These are phyloP conservation scores for Omphalotus olearius DNA, from an alignment of 1,284 basidiomycete species.

Conservation along the genomic window DNA sequence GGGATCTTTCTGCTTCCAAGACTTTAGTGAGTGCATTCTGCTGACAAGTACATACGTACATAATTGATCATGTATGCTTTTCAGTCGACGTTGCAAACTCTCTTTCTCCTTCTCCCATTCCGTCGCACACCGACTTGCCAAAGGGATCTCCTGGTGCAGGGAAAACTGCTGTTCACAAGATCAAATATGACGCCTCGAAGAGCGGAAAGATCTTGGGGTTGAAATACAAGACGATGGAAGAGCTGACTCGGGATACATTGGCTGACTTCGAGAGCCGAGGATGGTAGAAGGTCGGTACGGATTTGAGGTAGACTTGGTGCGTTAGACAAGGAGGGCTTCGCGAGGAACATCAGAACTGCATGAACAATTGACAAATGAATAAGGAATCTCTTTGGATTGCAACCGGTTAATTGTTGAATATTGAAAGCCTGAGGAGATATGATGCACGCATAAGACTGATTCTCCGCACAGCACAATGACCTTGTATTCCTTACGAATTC, in stretches of 20 bases:
- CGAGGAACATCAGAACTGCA: too few species aligned
- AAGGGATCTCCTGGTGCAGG: slow-evolving; percentile 27
- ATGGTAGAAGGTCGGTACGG: slow-evolving; percentile 23
- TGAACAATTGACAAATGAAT: too few species aligned
- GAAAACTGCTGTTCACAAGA: slow-evolving; percentile 20
- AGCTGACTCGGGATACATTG: slow-evolving; percentile 37
- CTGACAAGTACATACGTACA: background rate
- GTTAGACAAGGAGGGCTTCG: too few species aligned
- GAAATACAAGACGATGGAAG: slow-evolving; percentile 36
- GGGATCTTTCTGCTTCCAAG: slow-evolving; percentile 26
- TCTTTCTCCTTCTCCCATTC: slow-evolving; percentile 22
- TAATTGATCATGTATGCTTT: slow-evolving; percentile 1
- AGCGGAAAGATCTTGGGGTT: slow-evolving; percentile 19
- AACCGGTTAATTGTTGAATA: too few species aligned
- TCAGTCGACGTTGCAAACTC: slow-evolving; percentile 29
- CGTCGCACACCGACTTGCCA: slow-evolving; percentile 21
- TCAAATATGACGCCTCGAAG: slow-evolving; percentile 35
- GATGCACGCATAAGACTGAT: too few species aligned
- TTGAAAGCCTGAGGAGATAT: too few species aligned
- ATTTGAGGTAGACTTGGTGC: too few species aligned
- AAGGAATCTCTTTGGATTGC: too few species aligned
- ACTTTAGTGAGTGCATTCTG: slow-evolving; percentile 23
- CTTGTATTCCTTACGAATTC: too few species aligned
- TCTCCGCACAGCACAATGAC: too few species aligned
- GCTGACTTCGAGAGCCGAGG: slow-evolving; percentile 36